A percentile compares a stretch with the other conserved stretches of the same genome.
Conservation (phyloP, 2,329 filamentous ascomycete species). For the Diplodia sapinea region DNA sequence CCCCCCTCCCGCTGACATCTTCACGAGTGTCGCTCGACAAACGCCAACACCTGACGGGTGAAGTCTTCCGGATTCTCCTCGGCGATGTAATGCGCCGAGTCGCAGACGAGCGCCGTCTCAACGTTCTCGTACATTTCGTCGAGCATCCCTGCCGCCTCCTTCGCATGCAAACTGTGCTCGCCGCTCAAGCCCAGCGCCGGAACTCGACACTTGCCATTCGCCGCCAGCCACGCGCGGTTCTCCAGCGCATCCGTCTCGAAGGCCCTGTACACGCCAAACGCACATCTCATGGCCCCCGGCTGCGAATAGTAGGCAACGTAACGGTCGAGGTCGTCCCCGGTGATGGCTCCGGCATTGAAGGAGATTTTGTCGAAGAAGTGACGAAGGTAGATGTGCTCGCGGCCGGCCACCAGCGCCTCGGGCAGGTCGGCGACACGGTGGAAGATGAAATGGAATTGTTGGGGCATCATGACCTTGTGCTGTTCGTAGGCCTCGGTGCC, state of each 20-base stretch:
- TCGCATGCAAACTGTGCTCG: slow-evolving; percentile 35
- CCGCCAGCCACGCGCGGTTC: slow-evolving; percentile 36
- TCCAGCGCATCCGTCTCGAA: slow-evolving; percentile 44
- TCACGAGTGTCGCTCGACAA: slow-evolving; percentile 34
- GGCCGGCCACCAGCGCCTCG: slow-evolving; percentile 48
- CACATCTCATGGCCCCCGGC: slow-evolving; percentile 44
- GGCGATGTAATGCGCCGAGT: slow-evolving; percentile 39
- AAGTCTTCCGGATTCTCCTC: slow-evolving; percentile 38
- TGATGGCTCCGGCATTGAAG: slow-evolving; percentile 47
- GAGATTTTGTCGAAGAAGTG: slow-evolving; percentile 52
- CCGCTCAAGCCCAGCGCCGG: slow-evolving; percentile 40
- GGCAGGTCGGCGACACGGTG: slow-evolving; percentile 50
- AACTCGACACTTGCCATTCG: slow-evolving; percentile 39
- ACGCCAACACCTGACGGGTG: slow-evolving; percentile 35
- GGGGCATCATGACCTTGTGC: slow-evolving; percentile 38
- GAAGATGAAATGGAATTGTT: slow-evolving; percentile 53
- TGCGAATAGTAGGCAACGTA: slow-evolving; percentile 48
- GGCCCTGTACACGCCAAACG: slow-evolving; percentile 42
- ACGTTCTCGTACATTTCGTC: slow-evolving; percentile 35
- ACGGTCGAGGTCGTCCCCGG: slow-evolving; percentile 46
- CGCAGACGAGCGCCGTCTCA: slow-evolving; percentile 36
- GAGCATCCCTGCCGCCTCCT: slow-evolving; percentile 37
- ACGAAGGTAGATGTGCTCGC: slow-evolving; percentile 51
- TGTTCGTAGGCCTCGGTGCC: slow-evolving; percentile 44
- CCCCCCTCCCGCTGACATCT: slow-evolving; percentile 8